Evolutionary conservation across 805 yeast species (phyloP), one percentile per base, ranked within the genome.

Genomic region (Kregervanrija fluxuum): DNA sequence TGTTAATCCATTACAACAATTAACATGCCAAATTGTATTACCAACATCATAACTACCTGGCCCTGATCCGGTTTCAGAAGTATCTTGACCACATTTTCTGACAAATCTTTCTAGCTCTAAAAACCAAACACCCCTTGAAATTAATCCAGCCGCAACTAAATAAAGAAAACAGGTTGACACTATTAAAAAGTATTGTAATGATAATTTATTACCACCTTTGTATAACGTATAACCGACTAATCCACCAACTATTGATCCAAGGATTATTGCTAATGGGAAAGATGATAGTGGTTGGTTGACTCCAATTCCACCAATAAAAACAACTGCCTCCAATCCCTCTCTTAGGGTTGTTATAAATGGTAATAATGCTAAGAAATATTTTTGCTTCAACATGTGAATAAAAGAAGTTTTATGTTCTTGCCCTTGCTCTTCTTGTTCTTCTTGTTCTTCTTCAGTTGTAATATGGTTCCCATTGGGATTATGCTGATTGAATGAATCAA

Each of bases 241-340:
- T 5, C 73, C 64, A 6, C 96, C 95, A 1, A 77, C 54, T 1
- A 71, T 48, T 2, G 79, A 65, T 0, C 89, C 96, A 0, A 70
- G 48, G 0, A 80, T 30, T 40, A 79, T 77, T 0, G 93, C 80
- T 33, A 82, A 57, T 13, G 90, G 81, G 47, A 85, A 73, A 0
- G 88, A 75, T 0, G 77, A 58, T 11, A 77, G 59, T 5, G 91
- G 88, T 50, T 80, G 85, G 33, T 80, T 77, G 47, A 85, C 78
- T 16, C 88, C 88, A 37, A 89, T 81, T 28, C 96, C 97, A 3
- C 96, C 96, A 37, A 89, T 73, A 55, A 89, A 89, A 2, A 89
- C 93, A 33, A 89, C 89, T 0, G 96, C 96, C 62, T 89, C 96
- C 43, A 89, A 67, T 1, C 96, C 95, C 63, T 89, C 96, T 59